Percentiles rank a stretch among this genome's conserved stretches.
Evolutionary conservation across 1,284 basidiomycete genomes (phyloP).

Genomic region (Ustilago shanxiensis): DNA sequence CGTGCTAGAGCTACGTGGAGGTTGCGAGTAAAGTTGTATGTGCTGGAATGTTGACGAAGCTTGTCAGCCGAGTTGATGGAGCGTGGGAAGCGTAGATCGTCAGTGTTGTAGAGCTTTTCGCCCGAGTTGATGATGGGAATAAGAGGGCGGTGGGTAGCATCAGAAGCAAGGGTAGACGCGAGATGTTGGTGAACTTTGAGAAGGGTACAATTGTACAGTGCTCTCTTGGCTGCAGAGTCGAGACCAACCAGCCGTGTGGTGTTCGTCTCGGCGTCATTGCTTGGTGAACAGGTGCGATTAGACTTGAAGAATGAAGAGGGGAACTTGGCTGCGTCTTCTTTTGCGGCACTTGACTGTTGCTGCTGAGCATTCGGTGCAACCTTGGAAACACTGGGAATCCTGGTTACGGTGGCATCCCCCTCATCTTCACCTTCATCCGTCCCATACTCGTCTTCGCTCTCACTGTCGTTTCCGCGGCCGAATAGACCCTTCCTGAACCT

Average conservation of each 20-base stretch:
- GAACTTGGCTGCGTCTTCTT: slow-evolving; percentile 2
- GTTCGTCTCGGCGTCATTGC: slow-evolving; percentile 7
- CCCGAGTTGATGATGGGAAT: slow-evolving; percentile 34
- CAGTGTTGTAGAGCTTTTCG: slow-evolving; percentile 23
- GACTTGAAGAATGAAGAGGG: slow-evolving; percentile 41
- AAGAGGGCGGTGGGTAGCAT: slow-evolving; percentile 23
- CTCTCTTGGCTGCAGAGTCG: slow-evolving; percentile 55
- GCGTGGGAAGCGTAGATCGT: slow-evolving; percentile 55
- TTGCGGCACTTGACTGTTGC: neutral
- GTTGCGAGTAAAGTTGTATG: slow-evolving; percentile 32
- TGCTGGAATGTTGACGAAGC: slow-evolving; percentile 43
- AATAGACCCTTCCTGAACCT: slow-evolving; percentile 43
- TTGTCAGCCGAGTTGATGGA: slow-evolving; percentile 46
- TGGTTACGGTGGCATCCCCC: neutral
- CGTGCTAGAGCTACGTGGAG: slow-evolving; percentile 50
- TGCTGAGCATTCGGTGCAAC: neutral
- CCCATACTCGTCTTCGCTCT: slow-evolving; percentile 62
- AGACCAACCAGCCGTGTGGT: slow-evolving; percentile 34
- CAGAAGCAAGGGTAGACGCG: slow-evolving; percentile 24
- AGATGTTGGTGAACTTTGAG: slow-evolving; percentile 64
- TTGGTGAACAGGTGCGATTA: slow-evolving; percentile 18
- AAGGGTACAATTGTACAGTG: slow-evolving; percentile 61
- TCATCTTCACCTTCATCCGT: slow-evolving; percentile 31
- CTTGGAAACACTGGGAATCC: neutral
- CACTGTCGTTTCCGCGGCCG: slow-evolving; percentile 21